These are phyloP conservation scores for Calocera viscosa DNA, from an alignment of 768 basidiomycete genomes.

Conservation along the genomic window DNA sequence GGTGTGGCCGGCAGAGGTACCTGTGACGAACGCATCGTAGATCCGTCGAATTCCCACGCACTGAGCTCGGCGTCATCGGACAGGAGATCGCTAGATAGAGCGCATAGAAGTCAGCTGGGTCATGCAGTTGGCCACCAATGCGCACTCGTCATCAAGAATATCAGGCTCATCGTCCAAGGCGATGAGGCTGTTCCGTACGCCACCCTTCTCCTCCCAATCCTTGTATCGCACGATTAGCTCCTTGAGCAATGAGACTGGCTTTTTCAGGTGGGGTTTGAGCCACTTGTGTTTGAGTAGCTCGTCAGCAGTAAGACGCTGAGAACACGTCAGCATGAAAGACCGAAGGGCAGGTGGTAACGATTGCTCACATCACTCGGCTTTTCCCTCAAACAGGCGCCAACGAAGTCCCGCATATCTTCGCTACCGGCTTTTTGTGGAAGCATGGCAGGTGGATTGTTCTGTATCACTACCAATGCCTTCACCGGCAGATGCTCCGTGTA, in stretches of 20 bases:
- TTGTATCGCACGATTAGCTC: constrained; percentile 75
- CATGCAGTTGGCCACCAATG: too few species aligned
- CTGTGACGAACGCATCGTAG: background rate
- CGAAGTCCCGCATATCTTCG: constrained; percentile 79
- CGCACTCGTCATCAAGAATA: constrained; percentile 37
- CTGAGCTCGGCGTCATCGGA: background rate
- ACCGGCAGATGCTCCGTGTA: constrained; percentile 74
- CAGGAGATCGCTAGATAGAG: background rate
- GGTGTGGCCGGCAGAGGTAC: constrained; percentile 14
- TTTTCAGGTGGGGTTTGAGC: constrained; percentile 67
- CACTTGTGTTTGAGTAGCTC: constrained; percentile 73
- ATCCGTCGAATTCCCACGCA: constrained; percentile 9
- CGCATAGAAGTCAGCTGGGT: too few species aligned
- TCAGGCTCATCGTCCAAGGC: constrained; percentile 61
- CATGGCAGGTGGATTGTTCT: constrained; percentile 69
- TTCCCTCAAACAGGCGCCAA: constrained; percentile 69
- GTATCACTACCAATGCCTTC: constrained; percentile 80
- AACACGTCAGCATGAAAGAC: background rate
- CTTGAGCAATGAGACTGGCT: constrained; percentile 52
- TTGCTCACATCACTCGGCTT: constrained; percentile 57
- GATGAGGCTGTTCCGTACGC: constrained; percentile 61
- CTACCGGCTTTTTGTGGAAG: constrained; percentile 66
- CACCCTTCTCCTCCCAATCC: constrained; percentile 52
- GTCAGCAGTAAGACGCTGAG: constrained; percentile 78
- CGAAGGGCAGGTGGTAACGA: background rate